Conservation (phyloP, 805 yeast species). For the Priceomyces carsonii region DNA sequence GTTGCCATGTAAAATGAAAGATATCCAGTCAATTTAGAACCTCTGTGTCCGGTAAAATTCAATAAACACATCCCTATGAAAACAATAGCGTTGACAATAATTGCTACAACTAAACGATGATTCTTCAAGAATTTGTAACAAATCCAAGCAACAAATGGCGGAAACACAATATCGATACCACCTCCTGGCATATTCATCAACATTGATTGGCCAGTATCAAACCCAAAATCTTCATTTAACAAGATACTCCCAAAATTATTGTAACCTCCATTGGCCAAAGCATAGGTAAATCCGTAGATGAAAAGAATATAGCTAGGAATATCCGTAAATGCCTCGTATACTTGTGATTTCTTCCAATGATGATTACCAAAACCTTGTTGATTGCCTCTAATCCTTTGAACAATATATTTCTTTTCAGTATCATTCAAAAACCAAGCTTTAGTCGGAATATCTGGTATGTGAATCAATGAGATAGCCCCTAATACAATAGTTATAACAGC, state of each 20-base stretch:
- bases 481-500: slow-evolving; percentile 59
- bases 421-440: slow-evolving; percentile 40
- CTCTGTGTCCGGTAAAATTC: no score
- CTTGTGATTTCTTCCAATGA: slow-evolving; percentile 36
- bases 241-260: slow-evolving; percentile 37
- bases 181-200: slow-evolving; percentile 43
- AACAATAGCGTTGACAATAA: no score
- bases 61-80: no score
- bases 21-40: no score
- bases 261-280: slow-evolving; percentile 40
- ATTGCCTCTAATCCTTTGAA: slow-evolving; percentile 29
- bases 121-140: no score
- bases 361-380: slow-evolving; percentile 47
- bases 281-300: slow-evolving; percentile 22
- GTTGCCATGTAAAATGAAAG: no score
- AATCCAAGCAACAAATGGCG: no score
- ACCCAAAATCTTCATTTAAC: slow-evolving; percentile 15
- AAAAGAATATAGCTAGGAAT: slow-evolving; percentile 36
- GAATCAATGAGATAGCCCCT: slow-evolving; percentile 48
- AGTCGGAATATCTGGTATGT: slow-evolving; percentile 41
- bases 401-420: slow-evolving; percentile 32
- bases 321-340: slow-evolving; percentile 36
- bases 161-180: slow-evolving; percentile 32
- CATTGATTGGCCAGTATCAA: slow-evolving; percentile 18
- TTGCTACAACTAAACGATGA: no score